Conservation (phyloP, 2,329 filamentous ascomycete species). For the Alternaria consortialis region DNA sequence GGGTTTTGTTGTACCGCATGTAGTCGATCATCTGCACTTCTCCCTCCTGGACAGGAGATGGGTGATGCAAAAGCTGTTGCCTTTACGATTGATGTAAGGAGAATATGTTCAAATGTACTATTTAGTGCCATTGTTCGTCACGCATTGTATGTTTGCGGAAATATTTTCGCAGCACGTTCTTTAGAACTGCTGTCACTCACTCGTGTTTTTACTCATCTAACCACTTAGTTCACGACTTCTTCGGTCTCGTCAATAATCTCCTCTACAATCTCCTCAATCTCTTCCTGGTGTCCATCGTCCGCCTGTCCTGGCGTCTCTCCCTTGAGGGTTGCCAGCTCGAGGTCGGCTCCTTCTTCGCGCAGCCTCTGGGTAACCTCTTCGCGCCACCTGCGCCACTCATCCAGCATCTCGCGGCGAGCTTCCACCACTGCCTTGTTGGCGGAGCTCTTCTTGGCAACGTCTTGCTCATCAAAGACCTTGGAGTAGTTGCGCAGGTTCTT, state of each 20-base stretch:
- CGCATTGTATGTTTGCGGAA: background rate
- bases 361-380: slow-evolving; percentile 74
- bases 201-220: background rate
- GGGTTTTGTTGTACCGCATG: background rate
- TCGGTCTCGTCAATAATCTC: slow-evolving; percentile 89
- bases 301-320: slow-evolving; percentile 52
- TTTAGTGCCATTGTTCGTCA: background rate
- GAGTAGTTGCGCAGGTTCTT: slow-evolving; percentile 99
- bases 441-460: slow-evolving; percentile 89
- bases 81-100: background rate
- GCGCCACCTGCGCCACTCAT: slow-evolving; percentile 91
- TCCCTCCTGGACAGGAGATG: background rate
- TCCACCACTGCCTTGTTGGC: slow-evolving; percentile 95
- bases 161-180: background rate
- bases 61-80: background rate
- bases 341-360: slow-evolving; percentile 61
- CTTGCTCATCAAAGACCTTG: slow-evolving; percentile 93
- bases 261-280: slow-evolving; percentile 81
- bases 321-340: slow-evolving; percentile 65
- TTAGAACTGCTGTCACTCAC: background rate
- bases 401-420: slow-evolving; percentile 79
- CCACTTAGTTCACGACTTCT: slow-evolving; percentile 66
- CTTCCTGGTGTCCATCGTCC: slow-evolving; percentile 62
- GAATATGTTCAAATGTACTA: background rate
- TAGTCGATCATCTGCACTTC: background rate